Evolutionary conservation across 345 rosid genomes (phyloP).

Genomic region (Heritiera littoralis): DNA sequence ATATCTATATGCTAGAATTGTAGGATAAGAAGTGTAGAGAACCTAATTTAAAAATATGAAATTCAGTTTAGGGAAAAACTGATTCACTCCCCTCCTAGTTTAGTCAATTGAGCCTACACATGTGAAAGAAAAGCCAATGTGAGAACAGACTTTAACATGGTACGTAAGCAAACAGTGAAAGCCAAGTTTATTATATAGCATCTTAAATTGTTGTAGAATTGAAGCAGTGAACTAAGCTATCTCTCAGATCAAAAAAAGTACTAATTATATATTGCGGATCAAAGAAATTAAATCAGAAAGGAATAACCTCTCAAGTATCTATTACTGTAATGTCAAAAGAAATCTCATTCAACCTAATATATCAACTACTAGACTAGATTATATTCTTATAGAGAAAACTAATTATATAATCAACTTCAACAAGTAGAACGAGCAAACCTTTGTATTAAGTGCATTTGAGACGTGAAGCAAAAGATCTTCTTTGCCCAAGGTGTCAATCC

Average conservation of each 20-base stretch:
- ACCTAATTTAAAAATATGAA: no score
- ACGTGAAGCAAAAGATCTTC: slow-evolving; percentile 68
- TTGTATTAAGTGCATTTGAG: slow-evolving; percentile 49
- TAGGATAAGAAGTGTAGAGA: no score
- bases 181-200: background rate
- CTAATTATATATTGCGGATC: background rate
- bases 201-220: background rate
- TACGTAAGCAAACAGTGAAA: slow-evolving; percentile 1
- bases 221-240: slow-evolving; percentile 5
- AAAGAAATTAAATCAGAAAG: background rate
- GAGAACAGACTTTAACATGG: background rate
- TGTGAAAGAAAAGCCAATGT: background rate
- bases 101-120: background rate
- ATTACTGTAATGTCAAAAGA: background rate
- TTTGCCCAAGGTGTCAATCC: slow-evolving; percentile 68
- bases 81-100: no score
- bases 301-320: background rate
- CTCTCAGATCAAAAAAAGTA: background rate
- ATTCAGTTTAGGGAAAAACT: no score
- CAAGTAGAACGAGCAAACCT: slow-evolving; percentile 40
- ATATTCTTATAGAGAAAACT: background rate
- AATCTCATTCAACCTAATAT: slow-evolving; percentile 6
- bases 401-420: background rate
- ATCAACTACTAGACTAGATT: background rate
- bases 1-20: no score